Conservation (phyloP, 352 stramenopile genomes). For the Phytophthora nicotianae region DNA sequence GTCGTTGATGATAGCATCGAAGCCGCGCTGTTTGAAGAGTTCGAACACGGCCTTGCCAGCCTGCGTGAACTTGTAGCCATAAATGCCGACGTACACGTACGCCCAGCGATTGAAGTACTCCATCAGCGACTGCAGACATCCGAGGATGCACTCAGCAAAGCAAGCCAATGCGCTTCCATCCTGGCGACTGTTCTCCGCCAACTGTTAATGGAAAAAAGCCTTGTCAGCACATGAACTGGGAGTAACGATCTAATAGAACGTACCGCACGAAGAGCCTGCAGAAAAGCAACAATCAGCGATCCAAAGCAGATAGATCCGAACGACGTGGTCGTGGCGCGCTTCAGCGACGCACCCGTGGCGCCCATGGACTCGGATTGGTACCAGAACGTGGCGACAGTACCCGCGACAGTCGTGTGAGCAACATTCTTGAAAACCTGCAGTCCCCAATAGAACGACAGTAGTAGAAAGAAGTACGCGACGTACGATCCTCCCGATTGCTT, state of each 20-base stretch:
- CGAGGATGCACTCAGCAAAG: conserved; percentile 85
- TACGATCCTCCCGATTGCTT: conserved; percentile 43
- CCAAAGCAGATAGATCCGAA: conserved; percentile 97
- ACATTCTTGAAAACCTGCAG: conserved; percentile 93
- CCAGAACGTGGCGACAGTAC: conserved; percentile 96
- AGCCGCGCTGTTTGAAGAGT: conserved; percentile 94
- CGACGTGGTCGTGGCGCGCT: conserved; percentile 88
- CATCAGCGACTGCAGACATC: conserved; percentile 85
- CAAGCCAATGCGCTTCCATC: conserved; percentile 76
- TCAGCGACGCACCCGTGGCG: conserved; percentile 86
- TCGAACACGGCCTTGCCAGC: conserved; percentile 92
- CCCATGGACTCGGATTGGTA: conserved; percentile 87
- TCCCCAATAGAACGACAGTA: conserved; percentile 96
- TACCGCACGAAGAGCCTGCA: conserved; percentile 89
- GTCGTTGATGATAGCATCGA: conserved; percentile 96
- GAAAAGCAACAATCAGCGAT: conserved; percentile 92
- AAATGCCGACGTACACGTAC: conserved; percentile 95
- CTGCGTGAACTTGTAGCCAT: conserved; percentile 94
- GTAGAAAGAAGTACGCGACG: conserved; percentile 49
- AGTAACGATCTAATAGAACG: not conserved
- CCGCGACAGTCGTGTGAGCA: conserved; percentile 91
- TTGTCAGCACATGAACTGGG: conserved; percentile 5
- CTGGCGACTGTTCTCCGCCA: conserved; percentile 73
- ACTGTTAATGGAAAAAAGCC: conserved; percentile 25
- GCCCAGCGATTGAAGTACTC: conserved; percentile 95